Conservation (phyloP, 495 filamentous ascomycete genomes). For the Hypoxylon fuscum region DNA sequence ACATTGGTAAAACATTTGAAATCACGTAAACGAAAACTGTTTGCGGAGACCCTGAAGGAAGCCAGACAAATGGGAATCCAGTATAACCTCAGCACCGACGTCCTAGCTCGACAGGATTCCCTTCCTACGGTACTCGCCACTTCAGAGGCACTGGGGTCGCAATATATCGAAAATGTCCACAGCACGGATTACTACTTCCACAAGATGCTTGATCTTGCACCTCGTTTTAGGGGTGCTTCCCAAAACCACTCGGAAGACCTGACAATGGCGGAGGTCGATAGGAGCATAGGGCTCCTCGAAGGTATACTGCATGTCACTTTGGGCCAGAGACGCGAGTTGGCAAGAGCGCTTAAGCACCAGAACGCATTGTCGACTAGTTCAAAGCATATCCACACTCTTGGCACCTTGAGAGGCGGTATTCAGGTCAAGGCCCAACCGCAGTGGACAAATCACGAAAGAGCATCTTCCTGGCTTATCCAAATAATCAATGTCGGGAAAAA, state of each 20-base stretch:
- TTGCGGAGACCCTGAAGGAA: constrained; percentile 82
- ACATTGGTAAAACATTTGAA: constrained; percentile 85
- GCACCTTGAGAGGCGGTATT: constrained; percentile 19
- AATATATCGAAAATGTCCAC: constrained; percentile 15
- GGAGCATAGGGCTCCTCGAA: constrained; percentile 84
- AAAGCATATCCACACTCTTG: constrained; percentile 33
- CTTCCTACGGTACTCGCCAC: constrained; percentile 72
- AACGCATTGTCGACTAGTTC: constrained; percentile 22
- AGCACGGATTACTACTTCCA: constrained; percentile 70
- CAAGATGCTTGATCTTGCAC: constrained; percentile 74
- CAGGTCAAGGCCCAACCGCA: constrained; percentile 28
- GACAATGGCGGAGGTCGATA: constrained; percentile 74
- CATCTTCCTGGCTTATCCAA: constrained; percentile 53
- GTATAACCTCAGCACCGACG: constrained; percentile 73
- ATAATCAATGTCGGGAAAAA: constrained; percentile 53
- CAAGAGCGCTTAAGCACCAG: constrained; percentile 50
- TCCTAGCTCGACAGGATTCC: constrained; percentile 75
- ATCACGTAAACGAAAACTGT: constrained; percentile 87
- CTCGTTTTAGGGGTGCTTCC: constrained; percentile 68
- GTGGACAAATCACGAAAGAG: constrained; percentile 43
- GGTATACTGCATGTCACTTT: constrained; percentile 75
- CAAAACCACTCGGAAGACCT: constrained; percentile 84
- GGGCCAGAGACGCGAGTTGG: constrained; percentile 69
- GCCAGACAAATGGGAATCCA: constrained; percentile 89
- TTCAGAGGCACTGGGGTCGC: constrained; percentile 60